Evolutionary conservation across 352 stramenopile species (phyloP).

Genomic region (Globisporangium nagaii): DNA sequence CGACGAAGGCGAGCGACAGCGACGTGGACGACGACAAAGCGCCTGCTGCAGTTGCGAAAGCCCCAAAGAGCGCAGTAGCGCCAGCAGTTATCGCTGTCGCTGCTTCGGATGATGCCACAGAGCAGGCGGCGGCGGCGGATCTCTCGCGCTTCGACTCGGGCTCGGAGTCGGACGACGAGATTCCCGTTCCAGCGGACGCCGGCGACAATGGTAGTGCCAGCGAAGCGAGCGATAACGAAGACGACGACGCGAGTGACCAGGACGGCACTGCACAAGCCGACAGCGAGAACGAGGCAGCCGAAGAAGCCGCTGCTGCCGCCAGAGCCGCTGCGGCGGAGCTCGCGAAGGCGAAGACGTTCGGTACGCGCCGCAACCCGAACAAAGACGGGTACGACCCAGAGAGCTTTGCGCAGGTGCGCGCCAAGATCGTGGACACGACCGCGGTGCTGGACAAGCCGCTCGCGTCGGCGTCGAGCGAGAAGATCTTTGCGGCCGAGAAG

Average conservation of each 20-base stretch:
- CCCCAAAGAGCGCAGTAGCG: neutral
- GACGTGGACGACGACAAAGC: slow-evolving; percentile 3
- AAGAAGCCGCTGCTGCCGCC: neutral
- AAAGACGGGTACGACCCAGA: slow-evolving; percentile 68
- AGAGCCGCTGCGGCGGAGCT: neutral
- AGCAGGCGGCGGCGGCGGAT: slow-evolving; percentile 8
- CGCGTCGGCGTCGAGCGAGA: slow-evolving; percentile 66
- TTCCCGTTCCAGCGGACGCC: slow-evolving; percentile 3
- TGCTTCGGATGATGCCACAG: neutral
- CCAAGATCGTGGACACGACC: slow-evolving; percentile 43
- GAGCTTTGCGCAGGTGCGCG: slow-evolving; percentile 42
- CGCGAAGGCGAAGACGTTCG: slow-evolving; percentile 31
- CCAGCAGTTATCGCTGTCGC: neutral
- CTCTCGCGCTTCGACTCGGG: slow-evolving; percentile 13
- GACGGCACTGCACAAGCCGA: neutral
- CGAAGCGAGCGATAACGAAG: slow-evolving; percentile 8
- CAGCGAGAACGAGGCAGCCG: neutral
- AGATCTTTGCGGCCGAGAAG: slow-evolving; percentile 62
- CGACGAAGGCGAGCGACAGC: slow-evolving; percentile 8
- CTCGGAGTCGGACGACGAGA: slow-evolving; percentile 6
- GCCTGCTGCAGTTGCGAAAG: neutral
- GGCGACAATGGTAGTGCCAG: slow-evolving; percentile 15
- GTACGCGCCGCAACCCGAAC: slow-evolving; percentile 80
- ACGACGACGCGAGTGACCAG: neutral
- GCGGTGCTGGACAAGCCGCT: slow-evolving; percentile 65